Evolutionary conservation across 2,329 filamentous ascomycete species (phyloP).

Genomic region (Calcarisporium arbuscula): DNA sequence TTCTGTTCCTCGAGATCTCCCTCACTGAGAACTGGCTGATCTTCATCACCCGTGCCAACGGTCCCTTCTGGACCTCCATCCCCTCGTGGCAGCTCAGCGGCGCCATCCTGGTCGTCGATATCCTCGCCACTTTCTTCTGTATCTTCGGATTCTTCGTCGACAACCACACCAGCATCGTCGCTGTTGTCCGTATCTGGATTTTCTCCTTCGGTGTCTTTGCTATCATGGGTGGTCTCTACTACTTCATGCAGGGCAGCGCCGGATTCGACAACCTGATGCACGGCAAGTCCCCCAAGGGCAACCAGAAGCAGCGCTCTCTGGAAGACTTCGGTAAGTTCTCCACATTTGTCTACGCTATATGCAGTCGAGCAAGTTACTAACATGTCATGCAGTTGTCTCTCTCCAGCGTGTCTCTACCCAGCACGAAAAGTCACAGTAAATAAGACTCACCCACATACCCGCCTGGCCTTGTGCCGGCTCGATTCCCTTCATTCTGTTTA

Average conservation of each 20-base stretch:
- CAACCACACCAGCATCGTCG: slow-evolving; percentile 68
- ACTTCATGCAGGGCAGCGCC: slow-evolving; percentile 72
- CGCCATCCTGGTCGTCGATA: slow-evolving; percentile 75
- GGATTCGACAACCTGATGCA: slow-evolving; percentile 93
- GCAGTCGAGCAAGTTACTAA: slow-evolving; percentile 37
- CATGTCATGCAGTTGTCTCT: slow-evolving; percentile 62
- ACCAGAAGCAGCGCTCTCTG: slow-evolving; percentile 74
- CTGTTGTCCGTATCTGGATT: slow-evolving; percentile 83
- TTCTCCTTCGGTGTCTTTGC: slow-evolving; percentile 89
- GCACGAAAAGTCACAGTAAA: slow-evolving; percentile 80
- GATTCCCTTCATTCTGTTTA: slow-evolving; percentile 33
- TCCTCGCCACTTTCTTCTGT: slow-evolving; percentile 79
- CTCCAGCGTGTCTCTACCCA: slow-evolving; percentile 86
- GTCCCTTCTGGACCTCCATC: slow-evolving; percentile 84
- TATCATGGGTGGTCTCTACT: slow-evolving; percentile 66
- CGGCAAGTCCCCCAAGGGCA: slow-evolving; percentile 76
- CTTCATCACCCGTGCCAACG: slow-evolving; percentile 91
- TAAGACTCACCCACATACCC: slow-evolving; percentile 30
- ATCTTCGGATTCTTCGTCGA: slow-evolving; percentile 75
- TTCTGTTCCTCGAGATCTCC: slow-evolving; percentile 85
- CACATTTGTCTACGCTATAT: background rate
- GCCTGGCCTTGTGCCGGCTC: slow-evolving; percentile 26
- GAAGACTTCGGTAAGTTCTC: slow-evolving; percentile 77
- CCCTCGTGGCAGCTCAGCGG: slow-evolving; percentile 79
- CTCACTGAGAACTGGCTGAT: slow-evolving; percentile 95